These are phyloP conservation scores for Venturia oleaginea DNA, from an alignment of 2,329 filamentous ascomycete species.

Conservation along the genomic window DNA sequence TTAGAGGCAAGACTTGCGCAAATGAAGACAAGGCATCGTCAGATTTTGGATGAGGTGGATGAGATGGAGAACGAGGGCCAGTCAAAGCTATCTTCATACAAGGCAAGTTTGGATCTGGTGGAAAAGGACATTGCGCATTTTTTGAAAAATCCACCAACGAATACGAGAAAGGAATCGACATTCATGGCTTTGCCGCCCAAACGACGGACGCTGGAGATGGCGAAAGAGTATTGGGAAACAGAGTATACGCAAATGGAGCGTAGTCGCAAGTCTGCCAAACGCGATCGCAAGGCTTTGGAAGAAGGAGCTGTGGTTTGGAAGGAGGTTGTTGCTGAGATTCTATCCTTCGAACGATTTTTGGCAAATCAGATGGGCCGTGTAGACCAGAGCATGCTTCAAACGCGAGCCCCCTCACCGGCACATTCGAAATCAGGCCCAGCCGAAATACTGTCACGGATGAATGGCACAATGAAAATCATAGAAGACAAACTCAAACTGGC, in stretches of 20 bases:
- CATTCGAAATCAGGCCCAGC: slow-evolving; percentile 17
- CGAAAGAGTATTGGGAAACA: slow-evolving; percentile 59
- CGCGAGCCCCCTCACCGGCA: slow-evolving; percentile 13
- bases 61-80: slow-evolving; percentile 58
- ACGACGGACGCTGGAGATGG: slow-evolving; percentile 61
- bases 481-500: slow-evolving; percentile 46
- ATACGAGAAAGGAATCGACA: slow-evolving; percentile 25
- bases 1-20: slow-evolving; percentile 55
- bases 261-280: slow-evolving; percentile 47
- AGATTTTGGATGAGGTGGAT: slow-evolving; percentile 50
- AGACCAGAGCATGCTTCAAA: slow-evolving; percentile 17
- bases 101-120: slow-evolving; percentile 55
- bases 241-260: slow-evolving; percentile 50
- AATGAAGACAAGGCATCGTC: slow-evolving; percentile 52
- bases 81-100: slow-evolving; percentile 63
- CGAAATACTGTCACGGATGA: slow-evolving; percentile 45
- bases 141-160: slow-evolving; percentile 47
- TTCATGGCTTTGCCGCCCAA: slow-evolving; percentile 55
- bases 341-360: slow-evolving; percentile 56
- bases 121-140: slow-evolving; percentile 54
- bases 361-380: slow-evolving; percentile 33
- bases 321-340: slow-evolving; percentile 49
- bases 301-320: slow-evolving; percentile 61
- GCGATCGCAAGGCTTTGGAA: slow-evolving; percentile 56
- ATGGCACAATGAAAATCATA: slow-evolving; percentile 45